These are phyloP conservation scores for Pseudocercospora eumusae DNA, from an alignment of 2,329 filamentous ascomycete species.

Conservation along the genomic window DNA sequence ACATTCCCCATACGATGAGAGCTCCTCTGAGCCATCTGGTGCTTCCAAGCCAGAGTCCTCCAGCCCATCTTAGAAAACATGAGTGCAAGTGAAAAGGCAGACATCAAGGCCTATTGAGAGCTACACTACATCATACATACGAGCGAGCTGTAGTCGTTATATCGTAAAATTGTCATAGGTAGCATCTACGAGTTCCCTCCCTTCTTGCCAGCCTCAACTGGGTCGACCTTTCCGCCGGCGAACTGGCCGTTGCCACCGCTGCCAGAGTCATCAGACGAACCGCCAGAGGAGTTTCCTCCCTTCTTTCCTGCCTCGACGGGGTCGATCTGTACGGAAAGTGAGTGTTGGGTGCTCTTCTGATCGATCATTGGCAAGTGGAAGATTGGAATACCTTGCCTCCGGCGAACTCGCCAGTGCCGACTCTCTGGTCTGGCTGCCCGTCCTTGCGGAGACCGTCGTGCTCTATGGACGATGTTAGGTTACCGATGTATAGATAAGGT, in stretches of 20 bases:
- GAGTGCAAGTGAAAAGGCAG: not conserved
- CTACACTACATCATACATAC: not conserved
- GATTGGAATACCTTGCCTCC: constrained; percentile 32
- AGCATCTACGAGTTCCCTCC: constrained; percentile 20
- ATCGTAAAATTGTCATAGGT: not conserved
- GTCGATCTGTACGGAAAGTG: constrained; percentile 40
- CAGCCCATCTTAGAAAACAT: not conserved
- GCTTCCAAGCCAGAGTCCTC: not conserved
- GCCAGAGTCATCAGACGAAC: constrained; percentile 11
- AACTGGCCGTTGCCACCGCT: constrained; percentile 30
- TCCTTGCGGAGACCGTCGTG: constrained; percentile 48
- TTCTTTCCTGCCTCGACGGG: constrained; percentile 45
- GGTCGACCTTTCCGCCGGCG: constrained; percentile 28
- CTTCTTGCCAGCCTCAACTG: constrained; percentile 21
- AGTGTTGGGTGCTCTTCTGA: too few relatives aligned
- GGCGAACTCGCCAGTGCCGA: constrained; percentile 47
- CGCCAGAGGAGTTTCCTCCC: constrained; percentile 39
- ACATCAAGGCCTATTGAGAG: not conserved
- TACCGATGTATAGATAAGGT: not conserved
- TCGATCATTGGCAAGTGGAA: too few relatives aligned
- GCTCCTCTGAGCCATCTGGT: not conserved
- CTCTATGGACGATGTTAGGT: constrained; percentile 35
- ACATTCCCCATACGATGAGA: constrained; percentile 8
- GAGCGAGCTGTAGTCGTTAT: not conserved
- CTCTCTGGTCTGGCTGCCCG: constrained; percentile 46